Conservation (phyloP, 257 asterid species). For the Scutellaria galericulata region DNA sequence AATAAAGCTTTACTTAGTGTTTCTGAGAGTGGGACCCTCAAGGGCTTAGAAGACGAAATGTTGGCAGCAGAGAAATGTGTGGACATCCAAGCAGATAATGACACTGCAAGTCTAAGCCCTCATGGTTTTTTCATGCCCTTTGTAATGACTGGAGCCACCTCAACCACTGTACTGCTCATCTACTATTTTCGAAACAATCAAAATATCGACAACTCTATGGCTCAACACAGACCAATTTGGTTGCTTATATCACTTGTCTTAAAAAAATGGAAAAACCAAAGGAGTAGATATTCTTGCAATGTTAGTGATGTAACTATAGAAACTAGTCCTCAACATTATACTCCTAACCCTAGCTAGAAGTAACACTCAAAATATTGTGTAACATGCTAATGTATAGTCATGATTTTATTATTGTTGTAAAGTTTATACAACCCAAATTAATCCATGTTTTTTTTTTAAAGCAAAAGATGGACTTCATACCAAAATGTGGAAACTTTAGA, state of each 20-base stretch:
- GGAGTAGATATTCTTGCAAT: slow-evolving; percentile 13
- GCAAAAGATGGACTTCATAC: too few relatives aligned
- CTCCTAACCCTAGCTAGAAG: too few relatives aligned
- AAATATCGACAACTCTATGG: not conserved
- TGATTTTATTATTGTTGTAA: too few relatives aligned
- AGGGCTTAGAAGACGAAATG: slow-evolving; percentile 37
- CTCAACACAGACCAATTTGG: slow-evolving; percentile 17
- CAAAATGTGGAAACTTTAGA: too few relatives aligned
- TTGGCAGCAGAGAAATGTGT: slow-evolving; percentile 43
- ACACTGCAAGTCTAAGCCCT: slow-evolving; percentile 41
- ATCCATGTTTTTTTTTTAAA: too few relatives aligned
- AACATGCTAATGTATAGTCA: too few relatives aligned
- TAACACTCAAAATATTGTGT: too few relatives aligned
- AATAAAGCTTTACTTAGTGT: slow-evolving; percentile 45
- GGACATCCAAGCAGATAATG: slow-evolving; percentile 35
- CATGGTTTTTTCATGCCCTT: slow-evolving; percentile 41
- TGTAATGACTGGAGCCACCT: slow-evolving; percentile 41
- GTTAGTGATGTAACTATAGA: slow-evolving; percentile 6
- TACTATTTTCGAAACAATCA: slow-evolving; percentile 20
- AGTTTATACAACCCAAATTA: too few relatives aligned
- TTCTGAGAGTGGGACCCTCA: slow-evolving; percentile 39
- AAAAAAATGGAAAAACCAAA: slow-evolving; percentile 12
- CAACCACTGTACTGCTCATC: slow-evolving; percentile 39
- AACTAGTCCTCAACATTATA: too few relatives aligned
- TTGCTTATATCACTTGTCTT: not conserved